Base-by-base conservation (phyloP, 139 green algal genomes). In the Dunaliella primolecta region DNA sequence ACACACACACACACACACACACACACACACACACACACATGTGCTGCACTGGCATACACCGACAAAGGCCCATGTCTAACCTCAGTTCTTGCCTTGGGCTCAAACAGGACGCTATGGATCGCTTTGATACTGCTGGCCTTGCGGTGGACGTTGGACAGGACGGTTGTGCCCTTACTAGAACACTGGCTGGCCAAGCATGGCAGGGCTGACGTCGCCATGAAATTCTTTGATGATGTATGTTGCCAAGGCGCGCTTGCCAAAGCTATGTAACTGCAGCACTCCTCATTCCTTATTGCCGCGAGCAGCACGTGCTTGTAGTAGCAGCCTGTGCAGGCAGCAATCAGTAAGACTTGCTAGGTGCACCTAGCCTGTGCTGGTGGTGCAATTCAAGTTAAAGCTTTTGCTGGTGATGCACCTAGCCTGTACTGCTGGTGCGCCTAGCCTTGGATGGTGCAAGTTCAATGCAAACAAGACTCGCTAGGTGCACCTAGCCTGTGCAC, bases 161-260 rank as follows among this genome's bases (percentile, higher is more conserved):
- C 64, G 30, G 55, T 83, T 29, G 64, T 86, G 3, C 83, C 83
- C 0, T 31, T 75, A 1, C 71, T 33, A 32, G n/a, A 78, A 3
- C 29, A 25, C 15, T 33, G n/a, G 72, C 72, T 78, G 3, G 11
- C 3, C 11, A 78, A 78, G 21, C 29, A 78, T 78, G 72, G 29
- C 72, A 78, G n/a, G 76, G 23, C 64, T 38, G 31, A 32, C 27
- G 2, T 83, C 36, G 56, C 84, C 2, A 80, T 81, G 27, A 7
- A 30, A 7, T 38, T 87, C 0, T 33, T 84, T 3, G 84, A 87
- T 64, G 46, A 64, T 64, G 46, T 64, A 64, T 25, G 46, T n/a
- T n/a, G n/a, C n/a, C n/a, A n/a, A n/a, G n/a, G n/a, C n/a, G n/a
- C n/a, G n/a, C n/a, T n/a, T n/a, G n/a, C n/a, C 46, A 64, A 64